These are phyloP conservation scores for Lizanozyma gosingica DNA, from an alignment of 1,139 yeast genomes.

Conservation along the genomic window DNA sequence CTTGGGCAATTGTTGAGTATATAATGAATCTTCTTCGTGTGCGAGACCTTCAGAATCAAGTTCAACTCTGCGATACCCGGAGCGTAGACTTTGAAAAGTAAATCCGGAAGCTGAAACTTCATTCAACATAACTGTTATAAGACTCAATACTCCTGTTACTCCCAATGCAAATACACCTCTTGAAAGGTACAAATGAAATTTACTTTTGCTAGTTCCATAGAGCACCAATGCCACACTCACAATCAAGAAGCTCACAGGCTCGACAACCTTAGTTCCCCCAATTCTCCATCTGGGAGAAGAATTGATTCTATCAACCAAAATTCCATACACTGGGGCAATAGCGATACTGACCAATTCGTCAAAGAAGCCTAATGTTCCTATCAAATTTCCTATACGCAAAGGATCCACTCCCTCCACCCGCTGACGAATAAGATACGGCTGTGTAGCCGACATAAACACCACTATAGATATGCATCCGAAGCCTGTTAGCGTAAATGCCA, in stretches of 20 bases:
- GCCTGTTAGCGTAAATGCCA: constrained; percentile 13
- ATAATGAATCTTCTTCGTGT: neutral
- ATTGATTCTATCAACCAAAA: constrained; percentile 46
- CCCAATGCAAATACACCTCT: constrained; percentile 57
- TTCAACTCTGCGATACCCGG: constrained; percentile 12
- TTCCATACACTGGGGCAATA: constrained; percentile 57
- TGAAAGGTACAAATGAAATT: constrained; percentile 29
- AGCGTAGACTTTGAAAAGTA: constrained; percentile 16
- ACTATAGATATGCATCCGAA: constrained; percentile 51
- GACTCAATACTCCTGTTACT: constrained; percentile 32
- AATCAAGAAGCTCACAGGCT: constrained; percentile 37
- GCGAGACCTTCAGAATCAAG: constrained; percentile 4
- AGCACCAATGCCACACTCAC: constrained; percentile 40
- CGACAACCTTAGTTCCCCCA: constrained; percentile 48
- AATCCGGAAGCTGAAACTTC: constrained; percentile 44
- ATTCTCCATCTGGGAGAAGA: constrained; percentile 7
- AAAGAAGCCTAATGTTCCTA: constrained; percentile 53
- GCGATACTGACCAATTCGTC: constrained; percentile 53
- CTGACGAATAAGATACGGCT: constrained; percentile 52
- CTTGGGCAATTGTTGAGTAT: constrained; percentile 1
- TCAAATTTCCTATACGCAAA: constrained; percentile 41
- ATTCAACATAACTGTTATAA: constrained; percentile 43
- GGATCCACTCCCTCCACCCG: constrained; percentile 38
- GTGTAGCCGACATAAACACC: constrained; percentile 61
- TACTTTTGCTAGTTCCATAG: constrained; percentile 27